Conservation (phyloP, 306 rosid species). For the Pyrus pyrifolia region DNA sequence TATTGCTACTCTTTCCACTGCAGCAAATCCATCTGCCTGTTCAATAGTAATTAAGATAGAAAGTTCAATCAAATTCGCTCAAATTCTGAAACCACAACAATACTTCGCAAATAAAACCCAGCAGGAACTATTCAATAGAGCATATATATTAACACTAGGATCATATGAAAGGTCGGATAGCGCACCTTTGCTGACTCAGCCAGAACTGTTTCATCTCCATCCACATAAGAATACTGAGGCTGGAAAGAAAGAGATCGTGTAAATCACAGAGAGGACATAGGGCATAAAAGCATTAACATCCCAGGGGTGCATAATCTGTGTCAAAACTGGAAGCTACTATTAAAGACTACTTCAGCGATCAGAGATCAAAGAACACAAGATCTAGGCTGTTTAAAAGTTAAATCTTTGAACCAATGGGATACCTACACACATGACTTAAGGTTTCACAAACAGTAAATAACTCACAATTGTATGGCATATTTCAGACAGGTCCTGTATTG, state of each 20-base stretch:
- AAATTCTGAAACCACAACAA: background rate
- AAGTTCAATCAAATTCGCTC: background rate
- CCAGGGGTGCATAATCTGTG: background rate
- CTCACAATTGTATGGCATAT: conserved; percentile 78
- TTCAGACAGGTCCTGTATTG: conserved; percentile 75
- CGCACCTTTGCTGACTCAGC: conserved; percentile 80
- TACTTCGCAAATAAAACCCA: background rate
- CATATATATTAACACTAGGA: background rate
- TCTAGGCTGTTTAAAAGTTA: background rate
- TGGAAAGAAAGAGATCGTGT: conserved; percentile 29
- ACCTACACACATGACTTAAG: background rate
- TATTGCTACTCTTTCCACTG: conserved; percentile 68
- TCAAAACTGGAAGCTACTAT: background rate
- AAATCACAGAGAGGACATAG: conserved; percentile 1
- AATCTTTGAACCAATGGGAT: background rate
- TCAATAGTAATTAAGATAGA: conserved; percentile 9
- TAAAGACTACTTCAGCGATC: background rate
- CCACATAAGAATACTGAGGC: conserved; percentile 76
- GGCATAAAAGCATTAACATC: background rate
- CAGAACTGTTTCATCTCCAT: conserved; percentile 94
- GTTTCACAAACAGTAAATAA: conserved; percentile 6
- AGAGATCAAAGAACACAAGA: background rate
- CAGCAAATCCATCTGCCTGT: conserved; percentile 79
- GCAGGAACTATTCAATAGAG: background rate
- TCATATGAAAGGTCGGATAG: conserved; percentile 16